Evolutionary conservation across 352 stramenopile genomes (phyloP), one percentile per base, ranked within the genome.

Genomic region (Phytopythium sindhum): DNA sequence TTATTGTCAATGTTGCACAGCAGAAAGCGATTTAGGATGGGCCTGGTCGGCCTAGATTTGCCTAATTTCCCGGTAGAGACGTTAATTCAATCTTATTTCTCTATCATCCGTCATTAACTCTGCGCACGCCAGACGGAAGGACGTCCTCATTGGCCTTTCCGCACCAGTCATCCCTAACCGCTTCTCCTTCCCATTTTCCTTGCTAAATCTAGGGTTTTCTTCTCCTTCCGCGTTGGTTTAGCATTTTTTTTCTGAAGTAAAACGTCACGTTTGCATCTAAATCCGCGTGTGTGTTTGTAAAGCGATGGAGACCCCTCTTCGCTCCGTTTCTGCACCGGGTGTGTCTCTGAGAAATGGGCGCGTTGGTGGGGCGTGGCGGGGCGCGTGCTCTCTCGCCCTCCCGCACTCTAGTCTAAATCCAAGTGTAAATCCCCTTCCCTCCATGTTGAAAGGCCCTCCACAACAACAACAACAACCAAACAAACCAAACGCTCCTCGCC

Each of bases 371-470:
- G 33, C 33, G 33, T 10, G n/a, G n/a, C n/a, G n/a, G n/a, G 11
- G 42, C 42, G 42, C 52, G 52, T 57, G 52, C 52, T 57, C 52
- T 60, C 54, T 60, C 54, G 35, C 54, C 54, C 35, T 26, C 33
- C n/a, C 23, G 17, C 26, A 3, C n/a, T 44, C 52, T 31, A 7
- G 17, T 53, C 44, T 19, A 5, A 51, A 31, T 0, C 8, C 44
- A 51, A 51, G 44, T 51, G n/a, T 19, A 51, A 51, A 51, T 1
- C 44, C 44, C 44, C n/a, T 29, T 14, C 15, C 17, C 6, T 10
- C 2, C 23, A 29, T 8, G 10, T 24, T 19, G 23, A 23, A 50
- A 50, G n/a, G n/a, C n/a, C n/a, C n/a, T n/a, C n/a, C n/a, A n/a
- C n/a, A n/a, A n/a, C n/a, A n/a, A n/a, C n/a, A n/a, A n/a, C n/a